A percentile compares a stretch with the other conserved stretches of the same genome.
phyloP scores from a whole-genome alignment of 176 grass and related monocot genomes.

The Oryza australiensis region DNA sequence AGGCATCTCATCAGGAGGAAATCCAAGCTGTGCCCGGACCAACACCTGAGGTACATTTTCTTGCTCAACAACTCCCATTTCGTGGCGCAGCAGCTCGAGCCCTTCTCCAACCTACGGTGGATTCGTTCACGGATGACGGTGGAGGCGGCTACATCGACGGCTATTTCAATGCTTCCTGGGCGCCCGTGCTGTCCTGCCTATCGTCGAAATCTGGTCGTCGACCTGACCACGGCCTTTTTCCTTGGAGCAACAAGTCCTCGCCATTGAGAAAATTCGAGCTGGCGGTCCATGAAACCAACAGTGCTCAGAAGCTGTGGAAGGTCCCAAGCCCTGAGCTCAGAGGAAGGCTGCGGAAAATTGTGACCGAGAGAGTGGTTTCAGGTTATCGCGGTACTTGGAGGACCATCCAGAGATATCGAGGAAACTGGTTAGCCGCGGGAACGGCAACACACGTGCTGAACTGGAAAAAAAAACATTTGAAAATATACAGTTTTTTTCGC shows the following conservation, averaged over 20 bases:
- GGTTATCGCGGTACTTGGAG: not conserved
- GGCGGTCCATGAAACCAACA: not conserved
- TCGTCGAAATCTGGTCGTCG: not conserved
- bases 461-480: too few relatives aligned
- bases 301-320: not conserved
- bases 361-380: not conserved
- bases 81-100: not conserved
- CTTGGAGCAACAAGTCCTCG: not conserved
- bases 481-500: too few relatives aligned
- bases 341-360: not conserved
- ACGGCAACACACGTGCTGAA: not conserved
- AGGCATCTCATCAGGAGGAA: not conserved
- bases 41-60: not conserved
- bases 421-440: not conserved
- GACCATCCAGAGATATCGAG: not conserved
- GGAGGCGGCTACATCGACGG: not conserved
- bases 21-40: not conserved
- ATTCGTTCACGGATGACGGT: not conserved
- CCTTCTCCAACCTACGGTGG: too few relatives aligned
- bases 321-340: not conserved
- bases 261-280: not conserved
- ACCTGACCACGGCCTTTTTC: not conserved
- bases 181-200: not conserved
- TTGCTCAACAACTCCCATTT: slow-evolving; percentile 4
- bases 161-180: not conserved